Base-by-base conservation (phyloP, 1,139 yeast species). In the Meyerozyma sp. region DNA sequence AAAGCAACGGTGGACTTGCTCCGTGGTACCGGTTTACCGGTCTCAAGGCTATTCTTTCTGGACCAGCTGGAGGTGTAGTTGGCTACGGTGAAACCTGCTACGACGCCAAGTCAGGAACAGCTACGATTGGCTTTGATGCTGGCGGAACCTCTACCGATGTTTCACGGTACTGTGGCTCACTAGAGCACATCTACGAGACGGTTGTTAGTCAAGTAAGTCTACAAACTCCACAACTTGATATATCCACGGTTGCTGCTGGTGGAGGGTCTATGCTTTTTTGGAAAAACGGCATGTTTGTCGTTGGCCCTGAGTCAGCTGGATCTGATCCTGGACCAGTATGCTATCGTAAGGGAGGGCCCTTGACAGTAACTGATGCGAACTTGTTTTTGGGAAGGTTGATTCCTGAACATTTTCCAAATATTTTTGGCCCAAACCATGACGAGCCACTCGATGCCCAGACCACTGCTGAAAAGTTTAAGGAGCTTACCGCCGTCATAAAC, bases 31-130 rank as follows among this genome's bases (percentile, higher is more conserved):
- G 68, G 46, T 73, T 73, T 52, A 69, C 75, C 3, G 78, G 78
- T 1, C 59, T 73, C 41, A 70, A 69, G 48, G 77, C 77, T 1
- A 70, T 73, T 36, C 61, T 73, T 32, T 71, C 77, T 2, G 78
- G 78, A 1, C 78, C 78, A 8, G 78, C 78, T 29, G 78, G 78
- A 36, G 78, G 78, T 26, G 66, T 73, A 66, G 77, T 73, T n/a
- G 78, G 78, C 0, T 70, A 61, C 48, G 77, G 76, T 1, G 62
- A 62, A 42, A 73, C 77, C 4, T 73, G 77, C 51, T 66, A 57
- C 49, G 75, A 72, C 46, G 36, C 53, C 5, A 48, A 43, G 2
- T 48, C 63, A 6, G 47, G 51, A 6, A 59, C 50, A 73, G 75
- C 75, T 11, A 70, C 76, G 5, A 68, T 73, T 42, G 77, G 77